phyloP scores from a whole-genome alignment of 352 stramenopile genomes.

The Globisporangium orthogonon region DNA sequence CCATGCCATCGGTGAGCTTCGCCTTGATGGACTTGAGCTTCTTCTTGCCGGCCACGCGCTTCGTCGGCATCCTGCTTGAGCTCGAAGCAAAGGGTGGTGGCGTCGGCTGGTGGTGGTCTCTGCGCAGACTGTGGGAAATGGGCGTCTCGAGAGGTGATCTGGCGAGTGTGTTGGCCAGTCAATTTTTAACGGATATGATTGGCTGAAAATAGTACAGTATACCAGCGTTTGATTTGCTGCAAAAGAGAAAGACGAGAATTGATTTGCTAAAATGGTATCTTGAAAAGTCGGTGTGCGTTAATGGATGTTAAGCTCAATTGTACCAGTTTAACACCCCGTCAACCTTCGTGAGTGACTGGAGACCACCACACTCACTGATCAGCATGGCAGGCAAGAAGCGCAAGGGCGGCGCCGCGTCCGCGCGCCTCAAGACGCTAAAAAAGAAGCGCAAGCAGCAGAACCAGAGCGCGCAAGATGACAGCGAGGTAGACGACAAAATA shows the following conservation, averaged over 20 bases:
- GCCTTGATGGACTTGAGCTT: constrained; percentile 89
- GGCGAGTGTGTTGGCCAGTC: constrained; percentile 19
- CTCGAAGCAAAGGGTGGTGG: background rate
- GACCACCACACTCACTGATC: too few species aligned
- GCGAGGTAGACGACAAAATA: constrained; percentile 7
- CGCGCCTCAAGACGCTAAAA: constrained; percentile 34
- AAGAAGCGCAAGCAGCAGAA: constrained; percentile 39
- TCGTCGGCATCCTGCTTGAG: constrained; percentile 57
- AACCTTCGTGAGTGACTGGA: too few species aligned
- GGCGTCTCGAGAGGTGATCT: too few species aligned
- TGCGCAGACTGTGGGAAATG: background rate
- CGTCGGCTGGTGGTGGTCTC: background rate
- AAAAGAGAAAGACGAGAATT: constrained; percentile 2
- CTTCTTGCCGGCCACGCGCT: constrained; percentile 87
- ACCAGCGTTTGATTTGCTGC: constrained; percentile 15
- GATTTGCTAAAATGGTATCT: constrained; percentile 15
- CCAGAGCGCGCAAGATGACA: constrained; percentile 3
- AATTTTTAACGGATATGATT: constrained; percentile 11
- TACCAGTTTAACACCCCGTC: too few species aligned
- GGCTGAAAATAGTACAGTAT: too few species aligned
- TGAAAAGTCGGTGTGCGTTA: too few species aligned
- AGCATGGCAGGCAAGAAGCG: constrained; percentile 57
- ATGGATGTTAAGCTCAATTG: too few species aligned
- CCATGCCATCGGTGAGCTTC: constrained; percentile 81
- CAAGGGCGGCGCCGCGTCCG: constrained; percentile 28